These are phyloP conservation scores for Rosellinia necatrix DNA, from an alignment of 2,329 filamentous ascomycete species.

Conservation along the genomic window DNA sequence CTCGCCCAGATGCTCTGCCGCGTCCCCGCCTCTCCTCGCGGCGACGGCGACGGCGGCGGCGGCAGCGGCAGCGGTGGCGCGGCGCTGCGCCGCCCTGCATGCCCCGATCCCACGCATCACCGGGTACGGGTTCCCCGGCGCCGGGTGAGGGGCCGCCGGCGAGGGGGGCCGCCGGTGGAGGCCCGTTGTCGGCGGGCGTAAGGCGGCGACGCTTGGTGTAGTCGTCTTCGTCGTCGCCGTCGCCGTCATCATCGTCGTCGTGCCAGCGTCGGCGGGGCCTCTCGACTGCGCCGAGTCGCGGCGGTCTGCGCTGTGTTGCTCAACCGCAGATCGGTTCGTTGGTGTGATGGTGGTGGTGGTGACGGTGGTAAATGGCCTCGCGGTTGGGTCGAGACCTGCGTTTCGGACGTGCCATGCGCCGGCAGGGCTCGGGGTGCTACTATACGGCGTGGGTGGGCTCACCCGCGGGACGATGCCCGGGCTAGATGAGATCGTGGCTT, in stretches of 20 bases:
- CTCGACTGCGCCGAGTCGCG: background rate
- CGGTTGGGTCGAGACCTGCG: slow-evolving; percentile 11
- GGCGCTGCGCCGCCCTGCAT: background rate
- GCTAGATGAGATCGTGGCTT: slow-evolving; percentile 47
- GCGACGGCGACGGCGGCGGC: too few species aligned
- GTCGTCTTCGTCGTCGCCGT: too few species aligned
- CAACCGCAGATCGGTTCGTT: background rate
- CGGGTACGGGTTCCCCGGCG: background rate
- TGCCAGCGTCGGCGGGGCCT: background rate
- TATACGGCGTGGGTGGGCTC: slow-evolving; percentile 38
- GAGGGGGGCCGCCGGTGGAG: background rate
- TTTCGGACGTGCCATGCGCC: background rate
- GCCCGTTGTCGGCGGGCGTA: background rate
- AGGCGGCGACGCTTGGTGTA: too few species aligned
- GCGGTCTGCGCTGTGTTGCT: background rate
- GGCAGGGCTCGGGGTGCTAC: slow-evolving; percentile 19
- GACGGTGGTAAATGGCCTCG: slow-evolving; percentile 1
- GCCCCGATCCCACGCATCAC: background rate
- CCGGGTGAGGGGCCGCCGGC: background rate
- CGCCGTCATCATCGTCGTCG: too few species aligned
- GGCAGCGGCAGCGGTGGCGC: too few species aligned
- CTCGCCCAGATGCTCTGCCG: background rate
- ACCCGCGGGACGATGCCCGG: slow-evolving; percentile 41
- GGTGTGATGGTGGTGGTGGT: too few species aligned
- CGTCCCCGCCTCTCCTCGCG: background rate